Percentiles rank a stretch among this genome's conserved stretches.
Evolutionary conservation across 257 asterid species (phyloP).

Genomic region (Catharanthus roseus): DNA sequence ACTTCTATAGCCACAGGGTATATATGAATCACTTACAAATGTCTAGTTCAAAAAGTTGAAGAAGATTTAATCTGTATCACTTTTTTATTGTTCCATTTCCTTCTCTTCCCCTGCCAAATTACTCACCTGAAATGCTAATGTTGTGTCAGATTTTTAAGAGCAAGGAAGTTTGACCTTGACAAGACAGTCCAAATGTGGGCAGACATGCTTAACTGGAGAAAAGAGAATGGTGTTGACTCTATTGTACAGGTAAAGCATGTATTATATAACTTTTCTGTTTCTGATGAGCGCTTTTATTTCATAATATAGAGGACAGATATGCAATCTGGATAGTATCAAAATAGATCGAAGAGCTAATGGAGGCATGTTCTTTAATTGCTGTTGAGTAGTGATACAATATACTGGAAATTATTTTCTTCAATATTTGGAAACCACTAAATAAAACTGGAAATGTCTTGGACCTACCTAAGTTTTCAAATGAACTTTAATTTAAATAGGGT

Average conservation of each 20-base stretch:
- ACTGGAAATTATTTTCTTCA: not conserved
- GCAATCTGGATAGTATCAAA: not conserved
- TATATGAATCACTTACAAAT: not conserved
- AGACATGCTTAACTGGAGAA: conserved; percentile 97
- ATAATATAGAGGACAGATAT: not conserved
- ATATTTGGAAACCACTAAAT: not conserved
- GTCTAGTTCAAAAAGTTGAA: not conserved
- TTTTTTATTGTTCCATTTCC: not conserved
- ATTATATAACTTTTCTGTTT: conserved; percentile 7
- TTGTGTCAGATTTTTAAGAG: conserved; percentile 73
- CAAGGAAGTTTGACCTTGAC: conserved; percentile 94
- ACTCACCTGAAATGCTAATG: not conserved
- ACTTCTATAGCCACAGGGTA: not conserved
- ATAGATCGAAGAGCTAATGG: not conserved
- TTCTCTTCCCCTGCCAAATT: not conserved
- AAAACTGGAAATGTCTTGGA: not conserved
- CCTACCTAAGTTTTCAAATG: not conserved
- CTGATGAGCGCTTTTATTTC: conserved; percentile 10
- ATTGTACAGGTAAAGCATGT: conserved; percentile 60
- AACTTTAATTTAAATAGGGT: not conserved
- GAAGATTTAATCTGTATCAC: not conserved
- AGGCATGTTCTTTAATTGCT: not conserved
- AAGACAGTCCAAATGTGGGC: conserved; percentile 88
- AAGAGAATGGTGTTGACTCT: conserved; percentile 76
- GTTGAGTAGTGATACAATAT: not conserved